Percentiles rank a stretch among this genome's conserved stretches.
These are phyloP conservation scores for Corchorus capsularis DNA, from an alignment of 345 rosid species.

Conservation along the genomic window DNA sequence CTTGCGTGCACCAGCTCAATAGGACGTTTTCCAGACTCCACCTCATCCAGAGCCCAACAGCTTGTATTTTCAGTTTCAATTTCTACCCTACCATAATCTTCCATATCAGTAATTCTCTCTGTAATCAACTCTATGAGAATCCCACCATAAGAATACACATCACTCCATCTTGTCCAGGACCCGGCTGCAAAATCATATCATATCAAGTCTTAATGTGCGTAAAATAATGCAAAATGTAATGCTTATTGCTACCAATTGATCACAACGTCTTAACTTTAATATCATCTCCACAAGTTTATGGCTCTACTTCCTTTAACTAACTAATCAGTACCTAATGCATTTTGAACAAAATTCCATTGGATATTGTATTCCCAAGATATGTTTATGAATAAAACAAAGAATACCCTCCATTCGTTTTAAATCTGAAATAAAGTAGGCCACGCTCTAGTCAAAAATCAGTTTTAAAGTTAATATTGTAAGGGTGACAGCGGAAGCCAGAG, in stretches of 20 bases:
- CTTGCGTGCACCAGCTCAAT: background rate
- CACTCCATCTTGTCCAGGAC: background rate
- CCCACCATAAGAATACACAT: background rate
- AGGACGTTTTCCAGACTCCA: background rate
- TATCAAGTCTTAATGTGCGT: background rate
- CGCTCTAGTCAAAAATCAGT: too few species aligned
- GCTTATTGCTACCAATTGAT: background rate
- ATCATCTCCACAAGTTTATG: background rate
- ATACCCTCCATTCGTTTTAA: too few species aligned
- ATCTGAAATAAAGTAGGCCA: too few species aligned
- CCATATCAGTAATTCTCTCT: background rate
- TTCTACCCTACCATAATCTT: background rate
- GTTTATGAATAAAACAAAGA: too few species aligned
- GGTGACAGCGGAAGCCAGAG: too few species aligned
- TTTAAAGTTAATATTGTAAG: too few species aligned
- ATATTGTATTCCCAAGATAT: too few species aligned
- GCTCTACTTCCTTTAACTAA: background rate
- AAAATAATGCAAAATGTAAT: background rate
- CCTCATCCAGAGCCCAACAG: background rate
- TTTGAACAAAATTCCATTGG: too few species aligned
- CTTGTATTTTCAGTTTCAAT: background rate
- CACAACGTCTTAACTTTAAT: background rate
- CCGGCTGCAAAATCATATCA: background rate
- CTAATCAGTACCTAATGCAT: background rate
- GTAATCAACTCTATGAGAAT: background rate